Evolutionary conservation across 306 rosid species (phyloP), one percentile per base, ranked within the genome.

Genomic region (Ochetophila trinervis): DNA sequence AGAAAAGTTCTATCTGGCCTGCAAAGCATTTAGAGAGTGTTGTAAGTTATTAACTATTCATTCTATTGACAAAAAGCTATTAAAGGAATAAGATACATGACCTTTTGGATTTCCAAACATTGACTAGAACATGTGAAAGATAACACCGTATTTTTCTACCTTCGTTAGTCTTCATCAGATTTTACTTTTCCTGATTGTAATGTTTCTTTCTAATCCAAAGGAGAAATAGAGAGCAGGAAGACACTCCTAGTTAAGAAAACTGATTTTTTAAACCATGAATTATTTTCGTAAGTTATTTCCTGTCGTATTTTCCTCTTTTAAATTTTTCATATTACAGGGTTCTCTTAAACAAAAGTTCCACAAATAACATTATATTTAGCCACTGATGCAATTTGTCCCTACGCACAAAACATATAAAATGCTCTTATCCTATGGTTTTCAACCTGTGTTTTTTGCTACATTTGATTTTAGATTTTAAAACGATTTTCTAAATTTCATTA

Each of bases 1-100:
- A 89, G 78, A 78, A 92, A 50, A 89, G 95, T 78, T 92, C 96
- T 69, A 92, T 89, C 81, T 92, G 98, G 67, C 98, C 96, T 92
- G 77, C 55, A 84, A 78, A 63, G 32, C 48, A 75, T 32, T 24
- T 40, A 18, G 77, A 62, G 51, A 50, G 49, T 51, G 17, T 35
- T 50, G 70, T 52, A 27, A 52, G 14, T 40, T 34, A 13, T 57
- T 47, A 23, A 27, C 0, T 45, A 13, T 67, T 53, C 32, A 1
- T 2, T 27, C 17, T 47, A 19, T 2, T 42, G 23, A 68, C 63
- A 19, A 3, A 11, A 72, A 62, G n/a, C n/a, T n/a, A 17, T 66
- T 15, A 19, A 2, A 35, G 3, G 7, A 63, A 23, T 9, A 24
- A 47, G 37, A 5, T 12, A 24, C 4, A 47, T 6, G 15, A 40